Percentiles rank a stretch among this genome's conserved stretches.
phyloP scores from a whole-genome alignment of 768 basidiomycete species.

The Cystobasidium onofrii region DNA sequence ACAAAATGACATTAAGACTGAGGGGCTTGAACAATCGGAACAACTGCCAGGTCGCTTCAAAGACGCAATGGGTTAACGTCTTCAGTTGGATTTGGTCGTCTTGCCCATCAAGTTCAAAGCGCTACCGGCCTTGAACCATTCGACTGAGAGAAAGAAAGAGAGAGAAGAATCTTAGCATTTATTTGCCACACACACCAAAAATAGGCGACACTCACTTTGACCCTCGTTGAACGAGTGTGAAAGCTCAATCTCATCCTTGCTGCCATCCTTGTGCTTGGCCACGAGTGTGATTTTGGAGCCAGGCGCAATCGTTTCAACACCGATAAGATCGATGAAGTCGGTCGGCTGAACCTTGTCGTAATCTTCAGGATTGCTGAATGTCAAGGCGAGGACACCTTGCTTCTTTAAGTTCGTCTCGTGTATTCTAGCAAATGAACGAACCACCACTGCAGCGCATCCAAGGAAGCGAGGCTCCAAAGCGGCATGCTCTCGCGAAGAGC shows the following conservation, averaged over 20 bases:
- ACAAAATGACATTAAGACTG: no score
- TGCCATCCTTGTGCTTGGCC: constrained; percentile 56
- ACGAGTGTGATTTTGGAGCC: constrained; percentile 81
- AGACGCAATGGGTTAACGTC: no score
- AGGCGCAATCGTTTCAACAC: constrained; percentile 77
- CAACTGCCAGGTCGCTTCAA: no score
- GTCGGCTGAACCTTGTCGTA: constrained; percentile 83
- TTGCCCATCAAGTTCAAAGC: constrained; percentile 78
- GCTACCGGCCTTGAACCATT: constrained; percentile 97
- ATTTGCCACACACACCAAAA: neutral
- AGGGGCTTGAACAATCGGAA: no score
- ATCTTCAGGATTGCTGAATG: constrained; percentile 46
- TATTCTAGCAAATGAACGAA: constrained; percentile 58
- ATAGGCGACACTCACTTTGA: constrained; percentile 51
- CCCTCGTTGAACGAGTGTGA: constrained; percentile 95
- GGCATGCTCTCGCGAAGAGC: constrained; percentile 48
- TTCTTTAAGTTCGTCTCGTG: constrained; percentile 66
- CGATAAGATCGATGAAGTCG: constrained; percentile 82
- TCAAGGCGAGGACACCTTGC: constrained; percentile 52
- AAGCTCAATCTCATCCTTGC: constrained; percentile 57
- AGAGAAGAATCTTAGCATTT: no score
- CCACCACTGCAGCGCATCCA: constrained; percentile 90
- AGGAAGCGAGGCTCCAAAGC: constrained; percentile 92
- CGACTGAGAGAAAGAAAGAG: constrained; percentile 47
- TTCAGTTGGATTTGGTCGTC: no score